Evolutionary conservation across 2,329 filamentous ascomycete species (phyloP), one percentile per base, ranked within the genome.

Genomic region (Arthrobotrys entomopaga): DNA sequence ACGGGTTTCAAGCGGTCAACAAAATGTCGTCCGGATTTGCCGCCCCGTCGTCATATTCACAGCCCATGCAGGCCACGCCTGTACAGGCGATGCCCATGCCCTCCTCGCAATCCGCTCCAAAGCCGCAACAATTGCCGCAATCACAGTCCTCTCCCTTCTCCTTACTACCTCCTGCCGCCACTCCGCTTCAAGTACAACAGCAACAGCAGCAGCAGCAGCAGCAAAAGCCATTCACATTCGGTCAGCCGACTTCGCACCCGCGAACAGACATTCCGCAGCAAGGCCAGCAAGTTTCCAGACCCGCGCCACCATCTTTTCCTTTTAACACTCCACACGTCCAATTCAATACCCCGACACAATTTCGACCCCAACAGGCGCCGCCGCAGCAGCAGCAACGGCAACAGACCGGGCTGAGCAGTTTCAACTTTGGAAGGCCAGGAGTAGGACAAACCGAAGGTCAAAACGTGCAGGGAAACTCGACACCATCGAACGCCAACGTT

Each of bases 81-180:
- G 26, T 58, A 3, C 69, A 73, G 57, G 66, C 70, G 50, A 67
- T 64, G 20, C 34, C 69, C n/a, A n/a, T n/a, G n/a, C n/a, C n/a
- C n/a, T n/a, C n/a, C 49, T 73, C 70, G 59, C 70, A 74, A 74
- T 43, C 70, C 40, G 70, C 70, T 66, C 70, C 70, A 74, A 74
- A 74, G 70, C 70, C 70, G 70, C 70, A 74, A 74, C 70, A 74
- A 64, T 50, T 66, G 56, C 59, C 70, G 42, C 70, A 74, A 63
- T 74, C 70, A 16, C 70, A 74, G 49, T 67, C 70, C 40, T 63
- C 69, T 15, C 67, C 67, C 59, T 67, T 63, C 26, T 58, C 67
- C 15, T 7, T 19, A n/a, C 16, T 13, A 40, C 34, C 34, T n/a
- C n/a, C n/a, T n/a, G n/a, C 29, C 10, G 29, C 29, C 29, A 10